Evolutionary conservation across 2,329 filamentous ascomycete genomes (phyloP).

Genomic region (Fusarium buxicola): DNA sequence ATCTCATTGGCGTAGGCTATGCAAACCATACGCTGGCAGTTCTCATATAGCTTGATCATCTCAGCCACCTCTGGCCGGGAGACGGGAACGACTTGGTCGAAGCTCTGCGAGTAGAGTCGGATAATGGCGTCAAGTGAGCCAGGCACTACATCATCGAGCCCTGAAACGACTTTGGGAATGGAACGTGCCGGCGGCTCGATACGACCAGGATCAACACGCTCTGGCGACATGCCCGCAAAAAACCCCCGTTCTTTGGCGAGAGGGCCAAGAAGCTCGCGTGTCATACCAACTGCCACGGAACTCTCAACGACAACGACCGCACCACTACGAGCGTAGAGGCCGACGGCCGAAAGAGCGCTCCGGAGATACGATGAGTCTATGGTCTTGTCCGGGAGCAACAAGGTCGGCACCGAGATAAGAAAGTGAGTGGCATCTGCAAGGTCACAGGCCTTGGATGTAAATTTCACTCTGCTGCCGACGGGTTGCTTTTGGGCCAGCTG

Average conservation of each 20-base stretch:
- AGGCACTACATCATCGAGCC: slow-evolving; percentile 59
- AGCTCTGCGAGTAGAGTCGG: slow-evolving; percentile 59
- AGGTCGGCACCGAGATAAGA: slow-evolving; percentile 65
- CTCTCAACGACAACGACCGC: slow-evolving; percentile 64
- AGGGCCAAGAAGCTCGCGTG: slow-evolving; percentile 60
- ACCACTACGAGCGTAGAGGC: slow-evolving; percentile 55
- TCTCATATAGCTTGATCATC: slow-evolving; percentile 69
- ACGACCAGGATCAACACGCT: slow-evolving; percentile 65
- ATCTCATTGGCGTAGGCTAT: slow-evolving; percentile 68
- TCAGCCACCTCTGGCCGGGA: slow-evolving; percentile 66
- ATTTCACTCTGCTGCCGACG: slow-evolving; percentile 46
- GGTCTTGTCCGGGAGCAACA: slow-evolving; percentile 58
- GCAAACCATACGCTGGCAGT: slow-evolving; percentile 66
- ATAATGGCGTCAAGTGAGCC: slow-evolving; percentile 59
- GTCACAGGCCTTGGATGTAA: slow-evolving; percentile 54
- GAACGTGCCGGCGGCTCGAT: slow-evolving; percentile 52
- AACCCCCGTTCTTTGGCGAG: slow-evolving; percentile 56
- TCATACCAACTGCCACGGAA: slow-evolving; percentile 67
- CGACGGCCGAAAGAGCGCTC: slow-evolving; percentile 57
- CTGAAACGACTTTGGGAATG: slow-evolving; percentile 67
- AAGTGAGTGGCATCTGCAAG: slow-evolving; percentile 61
- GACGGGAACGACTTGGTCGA: slow-evolving; percentile 61
- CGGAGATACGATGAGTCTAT: slow-evolving; percentile 61
- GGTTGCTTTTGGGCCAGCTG: slow-evolving; percentile 48
- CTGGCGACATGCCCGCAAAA: slow-evolving; percentile 63